Evolutionary conservation across 2,329 filamentous ascomycete species (phyloP).

Genomic region (Colletotrichum lentis): DNA sequence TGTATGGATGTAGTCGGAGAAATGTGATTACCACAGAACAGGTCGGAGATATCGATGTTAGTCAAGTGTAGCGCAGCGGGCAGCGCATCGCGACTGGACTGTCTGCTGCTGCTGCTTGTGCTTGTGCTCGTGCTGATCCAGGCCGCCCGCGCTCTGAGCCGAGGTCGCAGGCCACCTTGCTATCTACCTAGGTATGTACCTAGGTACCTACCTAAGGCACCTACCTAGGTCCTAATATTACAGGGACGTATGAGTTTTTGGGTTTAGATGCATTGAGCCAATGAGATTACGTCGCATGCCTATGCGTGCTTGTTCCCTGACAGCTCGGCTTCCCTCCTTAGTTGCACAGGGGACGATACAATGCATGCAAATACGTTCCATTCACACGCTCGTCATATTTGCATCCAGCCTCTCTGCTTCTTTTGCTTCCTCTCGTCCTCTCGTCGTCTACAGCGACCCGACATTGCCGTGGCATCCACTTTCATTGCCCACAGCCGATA

Average conservation of each 20-base stretch:
- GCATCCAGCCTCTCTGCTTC: neutral
- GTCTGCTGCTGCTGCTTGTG: neutral
- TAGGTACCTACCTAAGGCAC: neutral
- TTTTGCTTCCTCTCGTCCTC: slow-evolving; percentile 14
- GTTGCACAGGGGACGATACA: neutral
- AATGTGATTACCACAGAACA: neutral
- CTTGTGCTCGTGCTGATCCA: neutral
- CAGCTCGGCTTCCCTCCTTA: neutral
- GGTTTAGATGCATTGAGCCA: slow-evolving; percentile 25
- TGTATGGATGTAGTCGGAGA: slow-evolving; percentile 5
- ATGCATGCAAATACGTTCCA: neutral
- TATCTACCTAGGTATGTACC: neutral
- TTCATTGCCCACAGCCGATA: neutral
- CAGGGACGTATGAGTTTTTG: no score
- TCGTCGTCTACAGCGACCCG: neutral
- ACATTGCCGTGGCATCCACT: neutral
- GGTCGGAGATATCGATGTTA: slow-evolving; percentile 6
- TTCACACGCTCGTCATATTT: neutral
- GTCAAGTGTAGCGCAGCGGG: neutral
- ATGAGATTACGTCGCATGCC: slow-evolving; percentile 30
- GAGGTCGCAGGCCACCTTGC: slow-evolving; percentile 26
- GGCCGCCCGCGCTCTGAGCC: slow-evolving; percentile 12
- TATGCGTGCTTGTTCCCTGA: slow-evolving; percentile 26
- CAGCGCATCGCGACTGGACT: slow-evolving; percentile 30
- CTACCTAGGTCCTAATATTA: neutral